Conservation (phyloP, 2,329 filamentous ascomycete genomes). For the Endoconidiophora laricicola region DNA sequence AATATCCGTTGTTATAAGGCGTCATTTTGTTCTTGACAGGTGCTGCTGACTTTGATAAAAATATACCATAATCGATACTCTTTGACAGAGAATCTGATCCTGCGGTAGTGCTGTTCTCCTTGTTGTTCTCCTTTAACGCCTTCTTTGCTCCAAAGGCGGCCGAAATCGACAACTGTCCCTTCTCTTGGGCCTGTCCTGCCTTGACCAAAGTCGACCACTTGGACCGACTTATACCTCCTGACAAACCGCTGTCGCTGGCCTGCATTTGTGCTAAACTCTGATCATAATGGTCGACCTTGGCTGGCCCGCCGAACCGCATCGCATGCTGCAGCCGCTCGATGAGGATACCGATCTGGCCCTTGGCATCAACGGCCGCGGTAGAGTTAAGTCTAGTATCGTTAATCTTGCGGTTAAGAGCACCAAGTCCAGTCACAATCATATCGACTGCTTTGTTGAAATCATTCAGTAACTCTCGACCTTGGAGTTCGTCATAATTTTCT, state of each 20-base stretch:
- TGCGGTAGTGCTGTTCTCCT: too few species aligned
- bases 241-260: not conserved
- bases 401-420: constrained; percentile 43
- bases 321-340: constrained; percentile 54
- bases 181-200: constrained; percentile 25
- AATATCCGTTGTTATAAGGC: too few species aligned
- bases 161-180: constrained; percentile 34
- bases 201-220: constrained; percentile 9
- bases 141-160: constrained; percentile 24
- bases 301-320: constrained; percentile 46
- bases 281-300: constrained; percentile 36
- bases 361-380: constrained; percentile 58
- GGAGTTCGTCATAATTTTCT: constrained; percentile 17
- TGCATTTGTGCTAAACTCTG: constrained; percentile 13
- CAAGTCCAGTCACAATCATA: constrained; percentile 41
- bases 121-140: not conserved
- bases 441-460: constrained; percentile 60
- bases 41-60: not conserved
- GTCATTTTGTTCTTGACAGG: not conserved
- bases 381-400: constrained; percentile 58
- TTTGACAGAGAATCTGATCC: too few species aligned
- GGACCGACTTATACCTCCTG: not conserved
- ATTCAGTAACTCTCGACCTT: constrained; percentile 16
- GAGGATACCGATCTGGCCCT: constrained; percentile 58
- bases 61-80: too few species aligned